Evolutionary conservation across 2,329 filamentous ascomycete genomes (phyloP), one percentile per base, ranked within the genome.

Genomic region (Paecilomyces niveus): DNA sequence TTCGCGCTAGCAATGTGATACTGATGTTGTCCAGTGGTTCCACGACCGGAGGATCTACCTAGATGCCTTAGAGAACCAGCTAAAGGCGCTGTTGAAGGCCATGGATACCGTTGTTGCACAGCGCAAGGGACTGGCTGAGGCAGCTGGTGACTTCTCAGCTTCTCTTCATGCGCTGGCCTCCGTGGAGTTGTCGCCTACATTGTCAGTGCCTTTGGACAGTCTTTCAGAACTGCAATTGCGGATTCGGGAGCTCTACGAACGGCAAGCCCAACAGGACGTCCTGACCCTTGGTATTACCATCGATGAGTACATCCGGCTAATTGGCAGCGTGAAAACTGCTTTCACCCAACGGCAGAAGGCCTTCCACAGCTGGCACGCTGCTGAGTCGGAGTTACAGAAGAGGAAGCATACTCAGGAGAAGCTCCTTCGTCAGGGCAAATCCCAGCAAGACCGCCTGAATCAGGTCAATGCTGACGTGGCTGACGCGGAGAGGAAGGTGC

Each of bases 281-380:
- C 82, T 99, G 55, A 99, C 94, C 0, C 86, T 99, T 63, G 94
- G 94, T 39, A 97, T 97, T 69, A 96, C 96, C 51, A 92, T 99
- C 62, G 94, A 99, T 64, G 94, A 99, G 76, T 99, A 99, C 76
- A 95, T 99, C 66, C 90, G 94, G 4, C 78, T 99, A 51, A 97
- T 99, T 66, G 91, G 92, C 32, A 95, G 90, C 57, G 90, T 97
- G 61, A 99, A 99, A 80, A 90, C 89, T 61, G 90, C 94, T 0
- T 99, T 99, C 70, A 78, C 83, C 35, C 92, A 97, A 74, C 87
- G 94, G 58, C 94, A 99, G 73, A 97, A 97, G 74, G 90, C 92
- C 1, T 99, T 94, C 71, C 90, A 97, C 72, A 87, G 89, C 51
- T 99, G 94, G 93, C 92, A 97, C 72, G 78, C 85, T 2, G 92